Evolutionary conservation across 129 eudicot species (phyloP), one percentile per base, ranked within the genome.

Genomic region (Centaurea solstitialis): DNA sequence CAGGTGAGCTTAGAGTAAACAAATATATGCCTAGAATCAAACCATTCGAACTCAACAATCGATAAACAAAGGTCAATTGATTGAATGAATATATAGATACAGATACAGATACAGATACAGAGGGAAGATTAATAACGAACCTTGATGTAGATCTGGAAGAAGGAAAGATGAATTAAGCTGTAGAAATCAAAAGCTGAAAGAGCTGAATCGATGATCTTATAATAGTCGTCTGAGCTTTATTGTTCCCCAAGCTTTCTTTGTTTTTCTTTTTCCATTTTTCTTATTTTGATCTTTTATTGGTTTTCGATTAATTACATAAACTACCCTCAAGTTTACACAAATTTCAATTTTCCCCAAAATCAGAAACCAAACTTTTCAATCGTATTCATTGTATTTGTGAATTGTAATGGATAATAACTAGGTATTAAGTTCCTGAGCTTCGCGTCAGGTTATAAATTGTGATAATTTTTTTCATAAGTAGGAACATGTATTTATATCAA

Each of bases 221-320:
- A 22, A 43, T 23, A 22, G 7, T 41, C 57, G 70, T 50, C 22
- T 57, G 57, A 79, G 9, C 33, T 79, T 50, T 70, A 79, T 79
- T 79, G 82, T 79, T 33, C 76, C 82, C 82, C 82, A 79, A 79
- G 82, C 47, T 79, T 79, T 69, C 68, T 45, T 41, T 5, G 40
- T 11, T 75, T 59, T 18, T 59, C 7, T 18, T 59, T 26, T 76
- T 15, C 35, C 9, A 23, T 21, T 65, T 65, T 18, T 30, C 21
- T 24, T 21, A 6, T n/a, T n/a, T 3, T 37, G 23, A n/a, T 40
- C 13, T 41, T 23, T 3, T 45, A 43, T 69, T 68, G 65, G 43
- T 30, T 50, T 79, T 69, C 10, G 66, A 12, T 6, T 17, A 18
- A 68, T 78, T 47, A 43, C 82, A 69, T 68, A 68, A 69, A 12